Conservation (phyloP, 371 early-diverging fungal genomes). For the Apophysomyces variabilis region DNA sequence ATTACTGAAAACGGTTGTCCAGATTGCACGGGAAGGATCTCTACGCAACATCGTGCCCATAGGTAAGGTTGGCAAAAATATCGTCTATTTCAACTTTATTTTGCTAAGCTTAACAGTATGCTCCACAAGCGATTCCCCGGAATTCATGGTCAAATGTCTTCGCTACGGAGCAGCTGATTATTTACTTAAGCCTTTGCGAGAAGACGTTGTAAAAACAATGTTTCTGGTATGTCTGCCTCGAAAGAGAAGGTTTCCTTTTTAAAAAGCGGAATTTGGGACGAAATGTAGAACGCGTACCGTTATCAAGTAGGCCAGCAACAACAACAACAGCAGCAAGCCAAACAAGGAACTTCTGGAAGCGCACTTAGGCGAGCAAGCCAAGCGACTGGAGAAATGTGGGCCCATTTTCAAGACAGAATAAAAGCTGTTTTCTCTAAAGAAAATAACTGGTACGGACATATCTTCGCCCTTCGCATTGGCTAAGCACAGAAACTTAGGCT, state of each 20-base stretch:
- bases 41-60: slow-evolving; percentile 21
- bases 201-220: slow-evolving; percentile 54
- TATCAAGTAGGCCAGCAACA: slow-evolving; percentile 16
- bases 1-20: slow-evolving; percentile 7
- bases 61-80: slow-evolving; percentile 16
- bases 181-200: slow-evolving; percentile 55
- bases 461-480: too few species aligned
- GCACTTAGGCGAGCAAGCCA: slow-evolving; percentile 19
- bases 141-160: slow-evolving; percentile 51
- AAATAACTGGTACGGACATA: slow-evolving; percentile 19
- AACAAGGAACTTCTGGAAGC: not conserved
- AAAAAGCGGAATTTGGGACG: not conserved
- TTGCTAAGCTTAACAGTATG: slow-evolving; percentile 25
- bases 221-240: slow-evolving; percentile 49
- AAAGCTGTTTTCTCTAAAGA: slow-evolving; percentile 43
- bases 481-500: slow-evolving; percentile 17
- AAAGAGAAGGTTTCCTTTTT: not conserved
- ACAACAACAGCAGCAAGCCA: not conserved
- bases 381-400: slow-evolving; percentile 27
- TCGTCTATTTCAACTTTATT: not conserved
- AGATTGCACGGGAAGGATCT: slow-evolving; percentile 9
- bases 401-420: slow-evolving; percentile 35
- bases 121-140: slow-evolving; percentile 35
- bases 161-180: slow-evolving; percentile 63
- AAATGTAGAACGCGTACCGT: slow-evolving; percentile 32